phyloP scores from a whole-genome alignment of 2,329 filamentous ascomycete genomes.

The Colletotrichum chrysophilum region DNA sequence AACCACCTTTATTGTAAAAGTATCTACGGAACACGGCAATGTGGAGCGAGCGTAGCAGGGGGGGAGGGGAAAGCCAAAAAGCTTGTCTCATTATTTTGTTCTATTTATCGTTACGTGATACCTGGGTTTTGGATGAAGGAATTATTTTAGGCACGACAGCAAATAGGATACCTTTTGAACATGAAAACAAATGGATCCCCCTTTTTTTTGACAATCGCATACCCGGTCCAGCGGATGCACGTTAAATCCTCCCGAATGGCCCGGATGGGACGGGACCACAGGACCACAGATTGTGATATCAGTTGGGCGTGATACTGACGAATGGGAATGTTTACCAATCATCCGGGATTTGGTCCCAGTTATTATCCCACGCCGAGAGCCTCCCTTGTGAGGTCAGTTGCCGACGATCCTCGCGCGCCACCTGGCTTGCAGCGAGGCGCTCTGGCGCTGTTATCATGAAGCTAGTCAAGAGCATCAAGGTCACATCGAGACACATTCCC shows the following conservation, averaged over 20 bases:
- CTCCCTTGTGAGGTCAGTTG: not conserved
- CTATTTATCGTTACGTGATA: not conserved
- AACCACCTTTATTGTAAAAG: not conserved
- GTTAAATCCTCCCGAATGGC: not conserved
- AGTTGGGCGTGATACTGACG: not conserved
- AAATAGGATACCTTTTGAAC: not conserved
- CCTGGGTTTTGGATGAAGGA: not conserved
- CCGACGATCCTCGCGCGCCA: not conserved
- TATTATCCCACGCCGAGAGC: not conserved
- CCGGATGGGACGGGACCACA: not conserved
- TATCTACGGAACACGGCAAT: not conserved
- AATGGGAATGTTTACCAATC: slow-evolving; percentile 4
- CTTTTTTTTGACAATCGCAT: not conserved
- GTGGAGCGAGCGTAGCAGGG: not conserved
- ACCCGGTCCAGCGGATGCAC: not conserved
- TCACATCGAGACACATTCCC: not conserved
- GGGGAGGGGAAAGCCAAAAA: not conserved
- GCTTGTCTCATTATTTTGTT: not conserved
- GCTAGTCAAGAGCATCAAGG: not conserved
- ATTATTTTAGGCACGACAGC: not conserved
- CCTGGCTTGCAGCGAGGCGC: not conserved
- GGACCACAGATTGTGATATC: not conserved
- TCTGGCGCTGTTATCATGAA: not conserved
- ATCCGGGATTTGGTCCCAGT: not conserved
- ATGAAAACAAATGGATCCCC: not conserved